Base-by-base conservation (phyloP, 2,329 filamentous ascomycete genomes). In the Coniella lustricola region DNA sequence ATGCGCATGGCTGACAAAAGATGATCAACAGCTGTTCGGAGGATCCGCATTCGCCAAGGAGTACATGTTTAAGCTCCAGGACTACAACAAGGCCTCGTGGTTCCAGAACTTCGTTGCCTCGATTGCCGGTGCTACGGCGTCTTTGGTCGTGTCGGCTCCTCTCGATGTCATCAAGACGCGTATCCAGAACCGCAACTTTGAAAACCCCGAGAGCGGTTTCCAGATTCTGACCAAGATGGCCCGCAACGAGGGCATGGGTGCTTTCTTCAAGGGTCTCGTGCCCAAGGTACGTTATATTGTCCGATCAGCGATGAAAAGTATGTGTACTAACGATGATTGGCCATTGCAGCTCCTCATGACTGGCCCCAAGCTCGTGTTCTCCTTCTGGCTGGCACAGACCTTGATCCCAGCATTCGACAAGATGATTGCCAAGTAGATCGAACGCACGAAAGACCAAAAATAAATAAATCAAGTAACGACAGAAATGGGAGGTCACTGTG, bases 371-470 rank as follows among this genome's bases (percentile, higher is more conserved):
- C 79, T 98, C 53, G 93, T 97, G 55, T 98, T 98, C 76, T 96
- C 90, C 53, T 98, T 98, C 83, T 98, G 93, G 93, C 82, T 98
- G 64, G 93, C 93, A 50, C 93, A 98, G 76, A 97, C 93, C 25
- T 76, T 98, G 61, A 98, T 98, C 64, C 93, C 93, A 44, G 85
- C 90, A 34, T 97, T 97, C 68, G 87, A 82, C 59, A 64, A 59
- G 50, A 68, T 69, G 55, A 60, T 77, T 49, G 58, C 58, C 4
- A 46, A 46, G n/a, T n/a, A n/a, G n/a, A n/a, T n/a, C n/a, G n/a
- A n/a, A n/a, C n/a, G n/a, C n/a, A n/a, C n/a, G n/a, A n/a, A n/a
- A n/a, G n/a, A n/a, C n/a, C n/a, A n/a, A 25, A 38, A 48, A 33
- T 31, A 37, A 25, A 9, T 10, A 34, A 20, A 34, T 25, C 33